Conservation (phyloP, 164 flowering plant species). For the Pachysandra terminalis region DNA sequence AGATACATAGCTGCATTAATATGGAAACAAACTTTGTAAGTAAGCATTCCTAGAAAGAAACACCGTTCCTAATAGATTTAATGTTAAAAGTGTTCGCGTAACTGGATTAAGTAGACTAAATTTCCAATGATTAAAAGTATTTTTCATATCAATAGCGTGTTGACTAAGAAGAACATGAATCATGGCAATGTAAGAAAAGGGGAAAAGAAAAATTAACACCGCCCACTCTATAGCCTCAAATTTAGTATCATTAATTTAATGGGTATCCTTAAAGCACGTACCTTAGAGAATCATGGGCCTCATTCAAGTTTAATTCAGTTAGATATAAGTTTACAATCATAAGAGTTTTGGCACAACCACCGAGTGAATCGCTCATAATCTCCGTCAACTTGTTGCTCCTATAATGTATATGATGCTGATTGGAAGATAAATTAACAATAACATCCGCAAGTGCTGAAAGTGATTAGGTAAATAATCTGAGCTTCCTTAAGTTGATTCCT, state of each 20-base stretch:
- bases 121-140: too few relatives aligned
- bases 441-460: constrained; percentile 99
- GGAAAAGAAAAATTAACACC: too few relatives aligned
- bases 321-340: constrained; percentile 98
- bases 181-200: too few relatives aligned
- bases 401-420: constrained; percentile 85
- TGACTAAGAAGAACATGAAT: too few relatives aligned
- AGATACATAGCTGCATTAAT: constrained; percentile 99
- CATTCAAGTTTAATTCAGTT: constrained; percentile 91
- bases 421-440: constrained; percentile 83
- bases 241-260: too few relatives aligned
- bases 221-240: too few relatives aligned
- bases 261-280: constrained; percentile 35
- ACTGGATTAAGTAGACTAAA: too few relatives aligned
- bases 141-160: too few relatives aligned
- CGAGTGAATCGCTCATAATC: constrained; percentile 99
- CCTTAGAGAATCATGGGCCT: constrained; percentile 84
- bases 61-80: not conserved
- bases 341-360: constrained; percentile 97
- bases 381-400: constrained; percentile 93
- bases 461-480: constrained; percentile 94
- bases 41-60: not conserved
- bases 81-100: too few relatives aligned
- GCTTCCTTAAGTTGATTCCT: constrained; percentile 96
- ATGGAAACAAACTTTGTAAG: not conserved